Base-by-base conservation (phyloP, 2,329 filamentous ascomycete genomes). In the Pseudogymnoascus sp. region DNA sequence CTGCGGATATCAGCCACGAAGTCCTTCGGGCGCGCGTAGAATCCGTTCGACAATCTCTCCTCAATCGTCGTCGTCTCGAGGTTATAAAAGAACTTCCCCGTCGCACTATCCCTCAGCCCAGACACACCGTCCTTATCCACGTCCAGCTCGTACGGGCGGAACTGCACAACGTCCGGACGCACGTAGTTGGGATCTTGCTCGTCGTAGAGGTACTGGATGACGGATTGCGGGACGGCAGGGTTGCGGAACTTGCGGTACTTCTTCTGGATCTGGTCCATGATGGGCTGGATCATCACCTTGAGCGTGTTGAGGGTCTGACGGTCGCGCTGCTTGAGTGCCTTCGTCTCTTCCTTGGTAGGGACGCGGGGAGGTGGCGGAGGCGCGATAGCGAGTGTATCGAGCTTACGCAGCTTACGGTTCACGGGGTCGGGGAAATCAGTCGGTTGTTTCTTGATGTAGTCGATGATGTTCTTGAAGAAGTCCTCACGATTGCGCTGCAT, bases 221-320 rank as follows among this genome's bases (percentile, higher is more conserved):
- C 83, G 10, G 77, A 76, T 62, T 90, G 87, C 1, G 90, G 85
- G 66, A 99, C 88, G 45, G 91, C 85, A 1, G 91, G 88, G 63
- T 87, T 86, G 66, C 92, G 85, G 77, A 98, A 98, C 69, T 92
- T 92, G 73, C 89, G 90, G 78, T 96, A 96, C 73, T 90, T 92
- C 67, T 83, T 82, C 75, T 96, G 95, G 73, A 99, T 91, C 76
- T 97, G 92, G 69, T 99, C 93, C 92, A 99, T 97, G 69, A 98
- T 91, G 1, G 91, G 92, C 75, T 97, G 93, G 63, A 99, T 86
- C 62, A 89, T 81, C 41, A 96, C 87, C 79, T 98, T 99, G 68
- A 99, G 80, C 65, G 89, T 80, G 74, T 98, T 97, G 63, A 98
- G 81, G 10, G 88, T 85, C 68, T 93, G 87, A 60, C 91, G 87